Conservation (phyloP, 202 grass and related monocot species). For the Alloteropsis angusta region DNA sequence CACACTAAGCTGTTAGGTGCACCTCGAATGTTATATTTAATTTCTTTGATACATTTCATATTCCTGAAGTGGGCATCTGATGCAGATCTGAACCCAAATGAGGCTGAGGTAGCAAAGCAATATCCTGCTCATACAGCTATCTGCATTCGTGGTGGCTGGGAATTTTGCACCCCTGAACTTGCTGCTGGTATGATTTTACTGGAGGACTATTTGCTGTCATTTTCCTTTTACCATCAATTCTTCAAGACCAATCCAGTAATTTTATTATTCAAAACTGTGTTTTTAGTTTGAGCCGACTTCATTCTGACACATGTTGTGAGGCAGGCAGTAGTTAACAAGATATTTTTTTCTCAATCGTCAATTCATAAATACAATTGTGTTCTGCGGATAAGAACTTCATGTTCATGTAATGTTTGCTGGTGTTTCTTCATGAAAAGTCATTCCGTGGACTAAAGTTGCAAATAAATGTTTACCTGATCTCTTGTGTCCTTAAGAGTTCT, state of each 20-base stretch:
- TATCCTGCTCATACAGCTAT: slow-evolving; percentile 92
- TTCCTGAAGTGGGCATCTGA: slow-evolving; percentile 3
- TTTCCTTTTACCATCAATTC: background rate
- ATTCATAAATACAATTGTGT: background rate
- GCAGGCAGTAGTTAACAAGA: background rate
- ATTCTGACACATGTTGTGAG: slow-evolving; percentile 7
- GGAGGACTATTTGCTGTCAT: background rate
- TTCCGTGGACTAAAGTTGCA: slow-evolving; percentile 12
- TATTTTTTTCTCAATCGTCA: slow-evolving; percentile 12
- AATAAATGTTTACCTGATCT: slow-evolving; percentile 2
- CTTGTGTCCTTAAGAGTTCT: slow-evolving; percentile 10
- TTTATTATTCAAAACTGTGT: slow-evolving; percentile 11
- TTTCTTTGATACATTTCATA: background rate
- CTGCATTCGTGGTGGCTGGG: slow-evolving; percentile 92
- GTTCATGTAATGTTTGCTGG: background rate
- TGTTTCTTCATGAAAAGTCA: background rate
- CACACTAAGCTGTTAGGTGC: too few species aligned
- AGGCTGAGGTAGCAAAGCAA: slow-evolving; percentile 55
- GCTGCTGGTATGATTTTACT: slow-evolving; percentile 56
- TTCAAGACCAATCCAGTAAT: background rate
- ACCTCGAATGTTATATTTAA: background rate
- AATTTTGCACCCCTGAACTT: slow-evolving; percentile 60
- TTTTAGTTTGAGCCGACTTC: slow-evolving; percentile 1
- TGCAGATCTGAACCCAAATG: slow-evolving; percentile 71
- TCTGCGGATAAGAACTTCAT: background rate